Conservation (phyloP, 2,329 filamentous ascomycete genomes). For the Botrytis tulipae region DNA sequence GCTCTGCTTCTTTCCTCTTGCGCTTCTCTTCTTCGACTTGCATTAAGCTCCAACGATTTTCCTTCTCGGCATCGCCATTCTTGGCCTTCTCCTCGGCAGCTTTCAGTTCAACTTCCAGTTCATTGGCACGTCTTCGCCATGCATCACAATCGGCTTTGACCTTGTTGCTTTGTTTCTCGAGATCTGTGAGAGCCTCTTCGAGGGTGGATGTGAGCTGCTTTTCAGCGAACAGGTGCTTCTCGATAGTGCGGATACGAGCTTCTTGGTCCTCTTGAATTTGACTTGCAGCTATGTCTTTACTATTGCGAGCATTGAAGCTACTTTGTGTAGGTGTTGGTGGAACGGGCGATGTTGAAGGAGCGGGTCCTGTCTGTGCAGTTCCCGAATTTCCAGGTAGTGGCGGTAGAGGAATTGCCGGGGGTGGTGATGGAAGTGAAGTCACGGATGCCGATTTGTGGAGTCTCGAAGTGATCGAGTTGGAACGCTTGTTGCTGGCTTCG, state of each 20-base stretch:
- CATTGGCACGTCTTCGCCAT: slow-evolving; percentile 82
- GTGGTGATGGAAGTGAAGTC: slow-evolving; percentile 83
- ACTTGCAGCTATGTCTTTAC: slow-evolving; percentile 73
- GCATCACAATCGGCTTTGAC: slow-evolving; percentile 85
- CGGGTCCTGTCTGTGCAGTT: slow-evolving; percentile 46
- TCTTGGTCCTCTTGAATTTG: slow-evolving; percentile 95
- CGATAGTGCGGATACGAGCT: slow-evolving; percentile 88
- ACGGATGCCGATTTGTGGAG: slow-evolving; percentile 82
- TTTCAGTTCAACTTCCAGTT: slow-evolving; percentile 47
- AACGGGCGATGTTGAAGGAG: slow-evolving; percentile 40
- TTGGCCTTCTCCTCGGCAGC: slow-evolving; percentile 50
- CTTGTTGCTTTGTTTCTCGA: slow-evolving; percentile 89
- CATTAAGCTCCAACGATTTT: slow-evolving; percentile 69
- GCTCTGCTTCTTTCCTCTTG: slow-evolving; percentile 86
- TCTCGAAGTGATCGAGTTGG: slow-evolving; percentile 48
- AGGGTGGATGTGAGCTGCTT: slow-evolving; percentile 94
- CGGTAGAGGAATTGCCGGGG: slow-evolving; percentile 92
- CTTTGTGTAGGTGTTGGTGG: slow-evolving; percentile 54
- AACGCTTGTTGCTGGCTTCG: slow-evolving; percentile 46
- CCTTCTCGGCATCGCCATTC: slow-evolving; percentile 37
- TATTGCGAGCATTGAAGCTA: slow-evolving; percentile 55
- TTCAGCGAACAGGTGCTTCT: slow-evolving; percentile 94
- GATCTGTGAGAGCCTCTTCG: slow-evolving; percentile 90
- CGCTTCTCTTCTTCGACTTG: slow-evolving; percentile 95
- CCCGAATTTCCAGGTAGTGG: slow-evolving; percentile 68